A percentile compares a stretch with the other conserved stretches of the same genome.
phyloP scores from a whole-genome alignment of 306 rosid genomes.

The Alnus rubra region DNA sequence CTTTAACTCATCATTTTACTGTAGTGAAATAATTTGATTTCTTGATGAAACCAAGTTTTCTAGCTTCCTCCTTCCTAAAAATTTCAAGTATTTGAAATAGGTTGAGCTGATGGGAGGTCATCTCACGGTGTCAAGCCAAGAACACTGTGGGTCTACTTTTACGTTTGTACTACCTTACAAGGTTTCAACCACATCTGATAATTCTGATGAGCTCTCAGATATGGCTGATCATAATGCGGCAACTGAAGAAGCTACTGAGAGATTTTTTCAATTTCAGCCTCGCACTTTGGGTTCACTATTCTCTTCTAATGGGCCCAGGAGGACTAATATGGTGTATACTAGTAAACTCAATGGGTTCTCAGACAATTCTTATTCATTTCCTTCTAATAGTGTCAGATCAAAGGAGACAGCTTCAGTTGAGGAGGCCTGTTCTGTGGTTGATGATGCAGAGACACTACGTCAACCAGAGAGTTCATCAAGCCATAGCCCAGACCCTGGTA shows the following conservation, averaged over 20 bases:
- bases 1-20: background rate
- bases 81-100: slow-evolving; percentile 46
- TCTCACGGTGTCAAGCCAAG: slow-evolving; percentile 81
- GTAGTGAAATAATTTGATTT: background rate
- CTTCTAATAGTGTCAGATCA: slow-evolving; percentile 26
- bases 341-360: slow-evolving; percentile 55
- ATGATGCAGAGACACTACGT: slow-evolving; percentile 32
- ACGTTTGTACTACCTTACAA: slow-evolving; percentile 88
- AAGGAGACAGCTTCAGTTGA: slow-evolving; percentile 42
- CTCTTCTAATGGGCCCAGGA: slow-evolving; percentile 65
- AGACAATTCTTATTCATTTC: slow-evolving; percentile 38
- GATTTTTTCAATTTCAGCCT: slow-evolving; percentile 89
- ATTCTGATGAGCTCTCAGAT: slow-evolving; percentile 68
- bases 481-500: slow-evolving; percentile 29
- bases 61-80: background rate
- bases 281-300: slow-evolving; percentile 81
- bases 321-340: slow-evolving; percentile 44
- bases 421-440: slow-evolving; percentile 42
- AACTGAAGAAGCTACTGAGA: slow-evolving; percentile 56
- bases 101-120: slow-evolving; percentile 95
- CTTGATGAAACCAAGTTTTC: background rate
- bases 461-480: slow-evolving; percentile 47
- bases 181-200: slow-evolving; percentile 60
- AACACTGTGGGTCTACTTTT: slow-evolving; percentile 77
- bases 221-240: slow-evolving; percentile 51